phyloP scores from a whole-genome alignment of 2,329 filamentous ascomycete genomes.

The Passalora sequoiae region DNA sequence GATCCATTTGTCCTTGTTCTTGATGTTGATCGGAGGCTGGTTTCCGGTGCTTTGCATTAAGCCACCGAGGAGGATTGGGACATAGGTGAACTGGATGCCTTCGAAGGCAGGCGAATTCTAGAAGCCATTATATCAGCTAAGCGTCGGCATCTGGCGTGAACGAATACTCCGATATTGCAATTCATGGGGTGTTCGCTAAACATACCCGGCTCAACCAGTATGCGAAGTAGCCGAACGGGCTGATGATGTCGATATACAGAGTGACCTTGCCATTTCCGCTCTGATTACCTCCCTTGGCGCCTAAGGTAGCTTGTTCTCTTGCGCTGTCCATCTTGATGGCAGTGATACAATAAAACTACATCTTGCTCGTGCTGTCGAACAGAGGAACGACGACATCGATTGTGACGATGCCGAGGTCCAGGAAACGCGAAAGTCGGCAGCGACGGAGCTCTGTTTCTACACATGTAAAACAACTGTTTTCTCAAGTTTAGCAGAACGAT shows the following conservation, averaged over 20 bases:
- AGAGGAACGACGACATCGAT: background rate
- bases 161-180: background rate
- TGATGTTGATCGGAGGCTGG: slow-evolving; percentile 51
- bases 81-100: slow-evolving; percentile 50
- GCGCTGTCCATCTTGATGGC: background rate
- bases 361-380: background rate
- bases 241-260: slow-evolving; percentile 56
- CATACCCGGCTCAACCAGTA: slow-evolving; percentile 52
- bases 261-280: slow-evolving; percentile 42
- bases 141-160: background rate
- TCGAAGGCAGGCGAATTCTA: slow-evolving; percentile 55
- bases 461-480: no score
- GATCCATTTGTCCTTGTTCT: slow-evolving; percentile 59
- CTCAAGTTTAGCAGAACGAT: no score
- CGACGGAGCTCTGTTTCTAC: no score
- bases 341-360: background rate
- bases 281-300: slow-evolving; percentile 1
- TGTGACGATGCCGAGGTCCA: background rate
- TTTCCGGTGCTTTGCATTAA: slow-evolving; percentile 55
- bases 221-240: slow-evolving; percentile 57
- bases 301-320: slow-evolving; percentile 3
- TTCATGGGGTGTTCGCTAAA: slow-evolving; percentile 4
- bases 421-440: background rate
- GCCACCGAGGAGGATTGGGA: slow-evolving; percentile 57
- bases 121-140: background rate